A percentile compares a stretch with the other conserved stretches of the same genome.
Conservation (phyloP, 1,139 yeast genomes). For the Kodamaea plutei region DNA sequence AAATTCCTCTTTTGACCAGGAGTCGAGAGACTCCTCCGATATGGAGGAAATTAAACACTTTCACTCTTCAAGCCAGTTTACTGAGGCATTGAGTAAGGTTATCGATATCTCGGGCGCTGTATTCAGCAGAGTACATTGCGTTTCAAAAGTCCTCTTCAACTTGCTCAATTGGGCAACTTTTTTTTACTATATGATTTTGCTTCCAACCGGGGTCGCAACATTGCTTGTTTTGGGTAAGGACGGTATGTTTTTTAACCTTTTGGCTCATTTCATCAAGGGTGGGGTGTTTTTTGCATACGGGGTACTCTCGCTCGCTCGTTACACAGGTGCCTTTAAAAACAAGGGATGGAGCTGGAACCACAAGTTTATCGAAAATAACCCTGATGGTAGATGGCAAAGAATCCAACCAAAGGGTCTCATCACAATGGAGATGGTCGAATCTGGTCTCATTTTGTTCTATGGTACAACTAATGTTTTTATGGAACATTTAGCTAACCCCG, state of each 20-base stretch:
- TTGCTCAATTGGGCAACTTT: slow-evolving; percentile 65
- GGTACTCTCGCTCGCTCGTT: slow-evolving; percentile 71
- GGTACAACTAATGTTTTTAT: slow-evolving; percentile 85
- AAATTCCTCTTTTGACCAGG: slow-evolving; percentile 2
- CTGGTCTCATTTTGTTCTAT: slow-evolving; percentile 73
- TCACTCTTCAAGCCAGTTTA: neutral
- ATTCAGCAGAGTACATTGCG: slow-evolving; percentile 1
- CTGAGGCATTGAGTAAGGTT: slow-evolving; percentile 1
- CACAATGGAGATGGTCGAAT: slow-evolving; percentile 85
- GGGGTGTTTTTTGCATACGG: slow-evolving; percentile 83
- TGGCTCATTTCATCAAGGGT: slow-evolving; percentile 96
- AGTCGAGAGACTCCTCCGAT: slow-evolving; percentile 6
- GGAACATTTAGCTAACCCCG: slow-evolving; percentile 75
- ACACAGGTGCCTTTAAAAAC: slow-evolving; percentile 72
- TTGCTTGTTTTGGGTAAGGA: slow-evolving; percentile 69
- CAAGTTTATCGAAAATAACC: slow-evolving; percentile 29
- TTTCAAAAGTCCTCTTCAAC: slow-evolving; percentile 35
- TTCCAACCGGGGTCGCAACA: slow-evolving; percentile 74
- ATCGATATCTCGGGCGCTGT: neutral
- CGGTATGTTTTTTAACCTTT: slow-evolving; percentile 62
- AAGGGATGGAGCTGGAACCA: slow-evolving; percentile 94
- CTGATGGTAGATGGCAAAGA: slow-evolving; percentile 24
- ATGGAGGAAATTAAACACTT: slow-evolving; percentile 6
- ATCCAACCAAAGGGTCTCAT: slow-evolving; percentile 53
- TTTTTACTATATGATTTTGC: slow-evolving; percentile 53